Conservation (phyloP, 1,284 basidiomycete species). For the Ganoderma sinense region DNA sequence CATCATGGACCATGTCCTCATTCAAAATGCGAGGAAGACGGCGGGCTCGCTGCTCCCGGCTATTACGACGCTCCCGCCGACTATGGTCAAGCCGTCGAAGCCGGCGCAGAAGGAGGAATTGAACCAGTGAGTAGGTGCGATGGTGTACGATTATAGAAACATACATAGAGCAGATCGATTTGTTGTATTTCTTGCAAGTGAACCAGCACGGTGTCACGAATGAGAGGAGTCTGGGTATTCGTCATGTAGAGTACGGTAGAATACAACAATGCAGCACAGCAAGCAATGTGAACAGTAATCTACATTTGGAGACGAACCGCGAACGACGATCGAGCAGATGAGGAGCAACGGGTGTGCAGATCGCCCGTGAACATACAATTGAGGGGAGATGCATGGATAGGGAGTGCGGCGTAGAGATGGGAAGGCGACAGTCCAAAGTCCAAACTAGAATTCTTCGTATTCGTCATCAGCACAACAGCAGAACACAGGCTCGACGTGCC, state of each 20-base stretch:
- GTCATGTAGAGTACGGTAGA: conserved; percentile 18
- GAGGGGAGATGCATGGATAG: conserved; percentile 12
- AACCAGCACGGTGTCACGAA: not conserved
- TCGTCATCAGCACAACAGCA: conserved; percentile 58
- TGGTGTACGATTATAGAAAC: not conserved
- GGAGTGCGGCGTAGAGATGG: not conserved
- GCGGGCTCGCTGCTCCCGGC: conserved; percentile 75
- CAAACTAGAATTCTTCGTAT: conserved; percentile 38
- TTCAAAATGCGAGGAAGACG: conserved; percentile 83
- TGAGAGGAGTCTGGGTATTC: conserved; percentile 20
- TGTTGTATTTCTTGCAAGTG: conserved; percentile 15
- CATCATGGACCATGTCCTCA: conserved; percentile 91
- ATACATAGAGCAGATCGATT: not conserved
- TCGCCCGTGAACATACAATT: not conserved
- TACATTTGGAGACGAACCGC: conserved; percentile 19
- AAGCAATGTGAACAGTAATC: conserved; percentile 12
- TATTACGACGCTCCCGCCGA: conserved; percentile 86
- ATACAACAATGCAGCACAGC: conserved; percentile 26
- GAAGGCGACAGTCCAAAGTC: not conserved
- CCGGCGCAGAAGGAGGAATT: conserved; percentile 11
- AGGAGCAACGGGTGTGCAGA: not conserved
- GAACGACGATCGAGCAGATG: not conserved
- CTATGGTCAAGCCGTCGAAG: conserved; percentile 72
- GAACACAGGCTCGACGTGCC: conserved; percentile 68
- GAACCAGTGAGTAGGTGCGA: conserved; percentile 7